Evolutionary conservation across 1,284 basidiomycete genomes (phyloP).

Genomic region (Sporisorium graminicola): DNA sequence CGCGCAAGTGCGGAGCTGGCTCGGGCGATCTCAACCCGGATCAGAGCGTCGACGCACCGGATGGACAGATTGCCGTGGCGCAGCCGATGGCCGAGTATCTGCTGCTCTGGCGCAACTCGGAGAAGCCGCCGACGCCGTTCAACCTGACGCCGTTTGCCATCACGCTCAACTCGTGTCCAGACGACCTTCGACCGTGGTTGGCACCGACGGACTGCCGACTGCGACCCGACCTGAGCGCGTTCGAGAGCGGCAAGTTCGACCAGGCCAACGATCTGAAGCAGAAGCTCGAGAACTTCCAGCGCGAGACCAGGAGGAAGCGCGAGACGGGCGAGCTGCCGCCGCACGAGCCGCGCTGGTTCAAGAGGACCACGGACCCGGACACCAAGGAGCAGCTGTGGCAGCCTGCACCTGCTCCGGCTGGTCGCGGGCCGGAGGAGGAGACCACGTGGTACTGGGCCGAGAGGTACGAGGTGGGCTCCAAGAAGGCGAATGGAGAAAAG

Average conservation of each 20-base stretch:
- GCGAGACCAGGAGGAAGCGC: conserved; percentile 80
- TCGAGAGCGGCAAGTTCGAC: conserved; percentile 90
- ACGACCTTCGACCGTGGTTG: conserved; percentile 78
- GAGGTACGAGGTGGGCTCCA: conserved; percentile 43
- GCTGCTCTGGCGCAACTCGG: conserved; percentile 91
- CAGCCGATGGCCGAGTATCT: conserved; percentile 76
- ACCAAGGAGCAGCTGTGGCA: conserved; percentile 63
- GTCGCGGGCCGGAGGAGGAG: conserved; percentile 12
- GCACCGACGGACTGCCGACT: conserved; percentile 93
- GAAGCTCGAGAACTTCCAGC: conserved; percentile 88
- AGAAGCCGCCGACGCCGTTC: conserved; percentile 72
- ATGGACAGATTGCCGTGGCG: conserved; percentile 69
- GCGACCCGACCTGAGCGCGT: conserved; percentile 93
- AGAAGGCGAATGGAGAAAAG: conserved; percentile 33
- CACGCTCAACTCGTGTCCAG: conserved; percentile 85
- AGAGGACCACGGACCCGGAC: conserved; percentile 55
- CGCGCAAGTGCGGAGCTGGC: conserved; percentile 77
- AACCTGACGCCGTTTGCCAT: conserved; percentile 97
- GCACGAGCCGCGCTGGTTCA: conserved; percentile 79
- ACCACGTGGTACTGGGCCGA: conserved; percentile 60
- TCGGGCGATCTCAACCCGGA: conserved; percentile 82
- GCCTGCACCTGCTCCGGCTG: conserved; percentile 29
- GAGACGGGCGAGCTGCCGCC: conserved; percentile 81
- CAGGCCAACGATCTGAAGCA: conserved; percentile 88
- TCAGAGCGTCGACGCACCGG: conserved; percentile 60